Evolutionary conservation across 441 rosid species (phyloP).

Genomic region (Gossypium lobatum): DNA sequence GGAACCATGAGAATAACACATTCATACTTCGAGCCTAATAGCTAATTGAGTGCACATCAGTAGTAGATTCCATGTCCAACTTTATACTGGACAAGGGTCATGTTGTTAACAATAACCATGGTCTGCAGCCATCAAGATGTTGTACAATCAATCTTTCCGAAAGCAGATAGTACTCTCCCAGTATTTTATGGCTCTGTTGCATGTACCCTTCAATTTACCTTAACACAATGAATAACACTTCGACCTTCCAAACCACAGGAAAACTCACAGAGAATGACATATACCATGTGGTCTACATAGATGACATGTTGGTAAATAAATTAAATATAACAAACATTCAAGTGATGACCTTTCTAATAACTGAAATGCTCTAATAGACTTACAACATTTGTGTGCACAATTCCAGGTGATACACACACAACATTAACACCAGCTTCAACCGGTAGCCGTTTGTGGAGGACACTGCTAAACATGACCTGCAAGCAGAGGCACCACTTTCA

Average conservation of each 20-base stretch:
- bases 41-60: neutral
- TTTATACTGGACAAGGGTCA: neutral
- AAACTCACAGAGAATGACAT: neutral
- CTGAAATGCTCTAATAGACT: conserved; percentile 33
- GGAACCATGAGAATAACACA: neutral
- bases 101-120: neutral
- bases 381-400: conserved; percentile 89
- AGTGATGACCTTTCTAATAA: neutral
- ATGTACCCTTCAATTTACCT: neutral
- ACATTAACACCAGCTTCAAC: conserved; percentile 85
- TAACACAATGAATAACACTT: neutral
- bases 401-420: conserved; percentile 82
- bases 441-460: conserved; percentile 78
- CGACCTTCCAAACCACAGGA: neutral
- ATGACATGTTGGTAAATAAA: neutral
- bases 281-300: neutral
- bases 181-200: neutral
- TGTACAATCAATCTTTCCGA: neutral
- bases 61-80: neutral
- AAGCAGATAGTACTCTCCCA: neutral
- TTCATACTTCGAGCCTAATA: neutral
- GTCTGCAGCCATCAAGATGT: neutral
- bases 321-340: neutral
- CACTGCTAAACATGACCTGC: conserved; percentile 92
- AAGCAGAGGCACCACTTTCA: conserved; percentile 23